These are phyloP conservation scores for Celoporthe dispersa DNA, from an alignment of 2,329 filamentous ascomycete genomes.

Conservation along the genomic window DNA sequence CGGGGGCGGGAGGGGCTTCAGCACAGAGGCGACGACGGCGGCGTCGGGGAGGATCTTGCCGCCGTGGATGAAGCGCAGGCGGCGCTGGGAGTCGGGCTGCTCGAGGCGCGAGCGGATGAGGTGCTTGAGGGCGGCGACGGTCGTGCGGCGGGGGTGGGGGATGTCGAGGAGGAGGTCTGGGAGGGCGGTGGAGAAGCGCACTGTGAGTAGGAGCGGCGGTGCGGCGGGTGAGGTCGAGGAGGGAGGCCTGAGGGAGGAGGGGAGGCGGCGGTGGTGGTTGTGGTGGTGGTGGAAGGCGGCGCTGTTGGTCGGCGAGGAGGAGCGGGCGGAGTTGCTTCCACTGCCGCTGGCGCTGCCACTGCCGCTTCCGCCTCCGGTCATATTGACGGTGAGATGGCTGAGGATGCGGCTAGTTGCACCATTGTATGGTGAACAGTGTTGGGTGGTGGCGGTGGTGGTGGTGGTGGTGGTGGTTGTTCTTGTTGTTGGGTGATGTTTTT, in stretches of 20 bases:
- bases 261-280: not conserved
- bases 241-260: constrained; percentile 20
- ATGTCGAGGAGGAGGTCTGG: constrained; percentile 84
- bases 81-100: constrained; percentile 62
- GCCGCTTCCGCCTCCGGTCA: constrained; percentile 17
- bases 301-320: constrained; percentile 21
- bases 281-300: constrained; percentile 14
- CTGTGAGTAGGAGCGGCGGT: constrained; percentile 71
- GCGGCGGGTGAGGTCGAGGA: not conserved
- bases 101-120: constrained; percentile 76
- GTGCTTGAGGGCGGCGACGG: constrained; percentile 79
- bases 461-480: not conserved
- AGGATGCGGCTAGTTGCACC: not conserved
- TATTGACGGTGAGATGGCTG: constrained; percentile 17
- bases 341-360: constrained; percentile 11
- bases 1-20: constrained; percentile 66
- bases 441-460: not conserved
- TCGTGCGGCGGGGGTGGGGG: constrained; percentile 67
- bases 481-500: not conserved
- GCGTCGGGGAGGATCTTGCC: constrained; percentile 83
- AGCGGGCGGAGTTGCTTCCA: constrained; percentile 20
- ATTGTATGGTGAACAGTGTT: constrained; percentile 4
- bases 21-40: constrained; percentile 67
- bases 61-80: constrained; percentile 86
- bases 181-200: constrained; percentile 87